Base-by-base conservation (phyloP, 2,329 filamentous ascomycete genomes). In the Pseudocercospora fijiensis region DNA sequence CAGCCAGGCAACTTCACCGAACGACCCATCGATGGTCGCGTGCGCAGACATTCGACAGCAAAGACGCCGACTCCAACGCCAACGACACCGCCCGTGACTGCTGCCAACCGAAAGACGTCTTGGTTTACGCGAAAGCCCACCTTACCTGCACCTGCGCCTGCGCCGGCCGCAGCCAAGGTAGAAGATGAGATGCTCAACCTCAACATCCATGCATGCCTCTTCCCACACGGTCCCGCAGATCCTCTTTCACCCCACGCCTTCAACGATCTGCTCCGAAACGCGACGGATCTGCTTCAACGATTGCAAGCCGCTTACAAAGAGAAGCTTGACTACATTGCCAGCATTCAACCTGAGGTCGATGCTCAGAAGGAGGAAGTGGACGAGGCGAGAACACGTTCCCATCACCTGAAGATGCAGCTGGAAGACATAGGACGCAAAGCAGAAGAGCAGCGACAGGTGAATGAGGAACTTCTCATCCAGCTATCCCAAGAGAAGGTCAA, bases 331-430 rank as follows among this genome's bases (percentile, higher is more conserved):
- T 78, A 79, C 28, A 76, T 88, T 49, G 79, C 81, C 43, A 80
- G 83, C 65, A 78, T 81, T 3, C 76, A 81, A 37, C 82, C 82
- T 3, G 84, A 86, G 68, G 82, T 85, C 64, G 82, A 81, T 58
- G 82, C 83, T 10, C 83, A 85, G 68, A 78, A 80, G n/a, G 86
- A 88, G 66, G 86, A 88, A 72, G 78, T 86, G 0, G 84, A 86
- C 65, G 86, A 87, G 69, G 81, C 84, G 13, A 80, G 85, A 33
- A 86, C 84, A 43, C 80, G 85, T 7, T 80, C 83, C 13, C 78
- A 81, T 41, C 83, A 86, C 68, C 76, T 88, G 59, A 87, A 87
- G 75, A 78, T 83, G 67, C 86, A 88, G 73, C 77, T 88, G 20
- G 83, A 87, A 71, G 84, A 83, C 41, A 84, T 88, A 80, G 83